Conservation (phyloP, 2,329 filamentous ascomycete species). For the Herpotrichia juniperi region DNA sequence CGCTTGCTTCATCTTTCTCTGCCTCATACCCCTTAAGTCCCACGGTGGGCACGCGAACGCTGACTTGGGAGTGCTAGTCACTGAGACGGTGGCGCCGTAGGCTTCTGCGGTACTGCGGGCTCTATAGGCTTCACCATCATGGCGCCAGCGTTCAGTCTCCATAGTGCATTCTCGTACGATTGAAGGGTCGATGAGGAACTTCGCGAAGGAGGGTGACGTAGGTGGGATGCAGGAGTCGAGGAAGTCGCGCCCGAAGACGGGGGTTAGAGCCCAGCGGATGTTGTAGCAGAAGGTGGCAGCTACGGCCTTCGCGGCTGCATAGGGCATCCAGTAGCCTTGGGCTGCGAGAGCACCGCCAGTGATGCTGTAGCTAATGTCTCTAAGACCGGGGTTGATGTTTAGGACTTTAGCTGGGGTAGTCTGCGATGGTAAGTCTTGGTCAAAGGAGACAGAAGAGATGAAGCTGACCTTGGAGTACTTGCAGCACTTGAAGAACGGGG, state of each 20-base stretch:
- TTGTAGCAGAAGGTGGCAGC: slow-evolving; percentile 87
- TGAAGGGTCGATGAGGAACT: slow-evolving; percentile 49
- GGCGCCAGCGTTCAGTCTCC: slow-evolving; percentile 47
- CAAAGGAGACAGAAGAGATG: background rate
- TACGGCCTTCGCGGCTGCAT: slow-evolving; percentile 80
- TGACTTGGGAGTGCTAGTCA: slow-evolving; percentile 14
- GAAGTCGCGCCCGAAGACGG: slow-evolving; percentile 87
- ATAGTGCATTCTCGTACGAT: slow-evolving; percentile 44
- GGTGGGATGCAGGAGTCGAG: slow-evolving; percentile 71
- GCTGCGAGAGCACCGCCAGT: slow-evolving; percentile 89
- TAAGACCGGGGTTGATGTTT: slow-evolving; percentile 73
- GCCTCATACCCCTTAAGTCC: slow-evolving; percentile 11
- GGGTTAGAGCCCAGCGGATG: slow-evolving; percentile 85
- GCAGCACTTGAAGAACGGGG: slow-evolving; percentile 90
- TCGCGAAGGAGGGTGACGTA: slow-evolving; percentile 65
- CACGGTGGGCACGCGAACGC: slow-evolving; percentile 22
- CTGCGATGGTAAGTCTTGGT: slow-evolving; percentile 54
- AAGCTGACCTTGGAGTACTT: slow-evolving; percentile 79
- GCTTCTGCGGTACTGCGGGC: slow-evolving; percentile 1
- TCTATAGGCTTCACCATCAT: slow-evolving; percentile 26
- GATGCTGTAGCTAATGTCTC: slow-evolving; percentile 91
- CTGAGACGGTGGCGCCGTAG: slow-evolving; percentile 10
- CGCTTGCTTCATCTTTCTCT: slow-evolving; percentile 17
- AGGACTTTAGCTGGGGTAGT: slow-evolving; percentile 85
- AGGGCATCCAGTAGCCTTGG: slow-evolving; percentile 99